Base-by-base conservation (phyloP, 2,329 filamentous ascomycete species). In the Arthrinium puccinioides region DNA sequence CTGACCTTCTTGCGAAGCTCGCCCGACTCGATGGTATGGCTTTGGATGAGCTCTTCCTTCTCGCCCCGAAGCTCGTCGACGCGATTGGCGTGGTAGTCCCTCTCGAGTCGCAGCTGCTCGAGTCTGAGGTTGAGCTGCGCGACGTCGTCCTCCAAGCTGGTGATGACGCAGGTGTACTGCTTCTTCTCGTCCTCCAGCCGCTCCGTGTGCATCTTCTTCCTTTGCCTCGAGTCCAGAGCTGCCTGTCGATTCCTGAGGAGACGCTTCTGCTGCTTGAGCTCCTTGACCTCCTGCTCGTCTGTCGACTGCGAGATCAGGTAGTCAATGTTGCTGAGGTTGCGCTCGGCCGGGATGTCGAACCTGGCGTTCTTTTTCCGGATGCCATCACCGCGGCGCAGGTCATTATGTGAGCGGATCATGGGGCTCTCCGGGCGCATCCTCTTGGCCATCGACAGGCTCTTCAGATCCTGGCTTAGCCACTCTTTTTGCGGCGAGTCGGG, bases 321-420 rank as follows among this genome's bases (percentile, higher is more conserved):
- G 61, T 98, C 92, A 63, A 98, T 97, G 66, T 94, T 97, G 70
- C 77, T 82, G 50, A 98, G 76, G 55, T 89, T 97, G 44, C 89
- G 79, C 66, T 96, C 92, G 30, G 86, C 81, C 9, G 92, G 92
- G 49, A 98, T 98, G 56, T 97, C 90, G 63, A 97, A 96, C 49
- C 90, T 84, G 47, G 89, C 88, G 56, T 97, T 98, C 83, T 97
- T 97, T 80, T 98, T 98, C 54, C 92, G 79, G 62, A 97, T 94
- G 44, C 92, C 87, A 51, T 94, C 88, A 39, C 87, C 80, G 50
- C 86, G 76, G 44, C 79, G 74, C 60, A 86, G 69, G 39, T 89
- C 82, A 44, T 88, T 87, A 66, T 85, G 84, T 50, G 76, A 84
- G 56, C 79, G 77, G 61, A 83, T 75, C 38, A 75, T 70, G 20